phyloP scores from a whole-genome alignment of 495 filamentous ascomycete species.

The Podospora comata region DNA sequence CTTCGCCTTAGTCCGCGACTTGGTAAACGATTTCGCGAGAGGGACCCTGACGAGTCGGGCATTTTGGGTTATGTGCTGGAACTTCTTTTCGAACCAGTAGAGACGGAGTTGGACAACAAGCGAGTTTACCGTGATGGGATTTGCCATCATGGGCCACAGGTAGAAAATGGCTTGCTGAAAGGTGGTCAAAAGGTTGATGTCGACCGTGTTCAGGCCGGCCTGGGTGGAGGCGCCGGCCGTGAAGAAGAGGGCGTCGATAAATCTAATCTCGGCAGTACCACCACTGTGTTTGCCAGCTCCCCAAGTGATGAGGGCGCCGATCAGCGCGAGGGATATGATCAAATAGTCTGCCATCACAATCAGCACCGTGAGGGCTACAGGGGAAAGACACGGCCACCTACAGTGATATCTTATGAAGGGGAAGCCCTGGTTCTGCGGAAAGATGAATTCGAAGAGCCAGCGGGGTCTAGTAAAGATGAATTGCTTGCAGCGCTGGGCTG shows the following conservation, averaged over 20 bases:
- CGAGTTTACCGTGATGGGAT: conserved; percentile 86
- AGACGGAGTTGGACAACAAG: conserved; percentile 86
- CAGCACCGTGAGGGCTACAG: background rate
- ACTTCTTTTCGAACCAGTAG: conserved; percentile 97
- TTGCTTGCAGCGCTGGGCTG: background rate
- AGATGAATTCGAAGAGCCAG: background rate
- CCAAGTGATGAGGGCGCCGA: conserved; percentile 75
- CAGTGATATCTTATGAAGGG: background rate
- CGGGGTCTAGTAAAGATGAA: background rate
- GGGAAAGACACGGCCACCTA: background rate
- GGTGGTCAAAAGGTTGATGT: conserved; percentile 68
- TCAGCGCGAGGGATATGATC: conserved; percentile 63
- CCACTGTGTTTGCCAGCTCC: conserved; percentile 26
- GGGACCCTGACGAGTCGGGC: conserved; percentile 43
- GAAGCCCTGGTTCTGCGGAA: background rate
- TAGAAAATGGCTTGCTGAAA: conserved; percentile 79
- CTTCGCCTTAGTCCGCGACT: conserved; percentile 47
- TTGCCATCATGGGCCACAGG: conserved; percentile 67
- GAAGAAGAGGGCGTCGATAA: conserved; percentile 89
- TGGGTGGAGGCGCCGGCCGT: conserved; percentile 78
- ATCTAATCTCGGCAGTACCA: conserved; percentile 54
- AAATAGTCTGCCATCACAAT: conserved; percentile 61
- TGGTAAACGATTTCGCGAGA: conserved; percentile 51
- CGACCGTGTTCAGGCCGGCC: conserved; percentile 84
- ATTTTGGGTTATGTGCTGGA: conserved; percentile 60